A percentile compares a stretch with the other conserved stretches of the same genome.
Conservation (phyloP, 139 green algal genomes). For the Coccomyxa sp. region DNA sequence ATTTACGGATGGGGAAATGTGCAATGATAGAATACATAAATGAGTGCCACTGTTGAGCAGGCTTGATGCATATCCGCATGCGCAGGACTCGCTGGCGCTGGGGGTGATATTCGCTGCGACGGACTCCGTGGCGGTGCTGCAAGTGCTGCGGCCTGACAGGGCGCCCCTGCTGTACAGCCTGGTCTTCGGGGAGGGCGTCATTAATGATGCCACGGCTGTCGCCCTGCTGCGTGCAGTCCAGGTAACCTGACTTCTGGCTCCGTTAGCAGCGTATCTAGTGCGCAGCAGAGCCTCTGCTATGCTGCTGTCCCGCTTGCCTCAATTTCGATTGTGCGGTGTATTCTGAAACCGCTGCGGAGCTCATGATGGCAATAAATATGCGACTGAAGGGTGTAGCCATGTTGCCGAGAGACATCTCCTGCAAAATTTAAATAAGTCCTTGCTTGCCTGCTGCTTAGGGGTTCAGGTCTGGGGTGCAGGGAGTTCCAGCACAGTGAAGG, state of each 20-base stretch:
- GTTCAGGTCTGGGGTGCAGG: too few relatives aligned
- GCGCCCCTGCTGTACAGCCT: constrained; percentile 75
- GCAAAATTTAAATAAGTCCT: neutral
- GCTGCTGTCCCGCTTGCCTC: neutral
- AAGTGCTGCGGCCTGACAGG: constrained; percentile 54
- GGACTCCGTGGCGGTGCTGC: constrained; percentile 82
- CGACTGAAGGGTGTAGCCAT: neutral
- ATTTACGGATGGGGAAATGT: neutral
- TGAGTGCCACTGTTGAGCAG: neutral
- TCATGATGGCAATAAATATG: neutral
- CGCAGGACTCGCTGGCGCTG: constrained; percentile 62
- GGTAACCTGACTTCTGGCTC: constrained; percentile 9
- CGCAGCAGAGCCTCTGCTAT: neutral
- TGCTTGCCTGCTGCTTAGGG: neutral
- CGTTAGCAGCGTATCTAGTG: neutral
- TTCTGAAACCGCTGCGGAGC: neutral
- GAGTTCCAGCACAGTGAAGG: too few relatives aligned
- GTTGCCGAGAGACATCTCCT: neutral
- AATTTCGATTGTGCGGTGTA: neutral
- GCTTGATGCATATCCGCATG: neutral
- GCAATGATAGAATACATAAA: neutral
- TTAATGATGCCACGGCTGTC: constrained; percentile 86
- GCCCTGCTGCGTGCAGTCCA: constrained; percentile 79
- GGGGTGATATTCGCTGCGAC: constrained; percentile 85
- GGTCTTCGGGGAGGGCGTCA: constrained; percentile 88